Evolutionary conservation across 2,329 filamentous ascomycete species (phyloP).

Genomic region (Phaeosphaeriaceae sp.): DNA sequence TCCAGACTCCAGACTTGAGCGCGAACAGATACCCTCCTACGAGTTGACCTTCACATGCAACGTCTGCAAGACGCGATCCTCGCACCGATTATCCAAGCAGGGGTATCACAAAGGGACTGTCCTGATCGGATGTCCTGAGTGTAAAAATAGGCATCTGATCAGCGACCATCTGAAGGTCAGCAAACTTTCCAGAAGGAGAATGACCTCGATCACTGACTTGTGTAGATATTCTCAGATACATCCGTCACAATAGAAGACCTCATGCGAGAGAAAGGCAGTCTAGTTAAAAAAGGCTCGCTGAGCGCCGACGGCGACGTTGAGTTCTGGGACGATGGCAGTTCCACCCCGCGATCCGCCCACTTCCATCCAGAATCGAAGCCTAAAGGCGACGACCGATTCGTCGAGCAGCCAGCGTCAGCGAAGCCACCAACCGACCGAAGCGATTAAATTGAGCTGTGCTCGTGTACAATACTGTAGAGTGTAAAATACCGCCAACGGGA

Average conservation of each 20-base stretch:
- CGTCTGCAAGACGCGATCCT: conserved; percentile 79
- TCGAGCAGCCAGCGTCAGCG: conserved; percentile 19
- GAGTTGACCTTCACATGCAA: conserved; percentile 92
- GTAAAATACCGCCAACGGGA: conserved; percentile 1
- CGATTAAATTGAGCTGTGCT: background rate
- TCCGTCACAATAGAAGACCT: conserved; percentile 78
- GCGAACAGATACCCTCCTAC: conserved; percentile 70
- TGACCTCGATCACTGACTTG: conserved; percentile 8
- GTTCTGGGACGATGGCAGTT: conserved; percentile 80
- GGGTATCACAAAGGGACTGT: conserved; percentile 92
- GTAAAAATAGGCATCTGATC: conserved; percentile 88
- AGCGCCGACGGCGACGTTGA: conserved; percentile 86
- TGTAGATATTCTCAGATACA: conserved; percentile 73
- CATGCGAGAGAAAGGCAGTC: conserved; percentile 74
- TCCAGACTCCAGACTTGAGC: conserved; percentile 44
- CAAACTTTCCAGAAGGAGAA: too few species aligned
- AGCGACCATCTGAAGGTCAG: conserved; percentile 79
- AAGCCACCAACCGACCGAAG: conserved; percentile 20
- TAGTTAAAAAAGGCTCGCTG: conserved; percentile 74
- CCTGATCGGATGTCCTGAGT: conserved; percentile 85
- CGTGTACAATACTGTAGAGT: conserved; percentile 13
- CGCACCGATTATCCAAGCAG: conserved; percentile 88
- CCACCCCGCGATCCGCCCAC: conserved; percentile 42
- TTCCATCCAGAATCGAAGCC: conserved; percentile 40
- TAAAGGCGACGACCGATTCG: conserved; percentile 31